A percentile compares a stretch with the other conserved stretches of the same genome.
phyloP scores from a whole-genome alignment of 345 rosid species.

The Eucalyptus erythrocorys region DNA sequence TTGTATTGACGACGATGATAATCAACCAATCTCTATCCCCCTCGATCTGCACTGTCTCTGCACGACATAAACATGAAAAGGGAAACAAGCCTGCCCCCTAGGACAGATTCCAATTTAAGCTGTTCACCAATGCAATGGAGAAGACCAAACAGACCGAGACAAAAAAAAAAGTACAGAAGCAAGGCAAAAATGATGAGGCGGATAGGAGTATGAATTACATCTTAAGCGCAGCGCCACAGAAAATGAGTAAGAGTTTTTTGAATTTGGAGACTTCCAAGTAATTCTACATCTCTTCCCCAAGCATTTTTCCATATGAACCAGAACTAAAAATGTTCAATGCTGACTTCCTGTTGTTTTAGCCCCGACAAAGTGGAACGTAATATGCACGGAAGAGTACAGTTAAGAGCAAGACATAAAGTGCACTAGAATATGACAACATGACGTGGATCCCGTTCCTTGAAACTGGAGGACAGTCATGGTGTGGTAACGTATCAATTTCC shows the following conservation, averaged over 20 bases:
- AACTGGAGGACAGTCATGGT: constrained; percentile 88
- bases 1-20: no score
- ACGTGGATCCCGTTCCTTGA: constrained; percentile 41
- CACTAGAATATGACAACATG: not conserved
- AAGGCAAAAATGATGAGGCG: not conserved
- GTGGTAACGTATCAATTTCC: constrained; percentile 76
- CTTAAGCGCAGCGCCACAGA: not conserved
- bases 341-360: constrained; percentile 68
- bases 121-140: not conserved
- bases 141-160: not conserved
- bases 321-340: constrained; percentile 63
- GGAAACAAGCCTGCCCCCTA: no score
- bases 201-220: not conserved
- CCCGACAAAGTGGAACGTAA: constrained; percentile 62
- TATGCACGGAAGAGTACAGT: not conserved
- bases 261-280: no score
- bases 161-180: not conserved
- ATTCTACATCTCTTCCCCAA: constrained; percentile 67
- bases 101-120: not conserved
- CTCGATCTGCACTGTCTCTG: no score
- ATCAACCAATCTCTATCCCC: no score
- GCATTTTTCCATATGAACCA: constrained; percentile 77
- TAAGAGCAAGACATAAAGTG: not conserved
- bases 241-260: not conserved
- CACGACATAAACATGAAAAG: no score